A percentile compares a stretch with the other conserved stretches of the same genome.
phyloP scores from a whole-genome alignment of 257 asterid species.

The Ophiorrhiza pumila region DNA sequence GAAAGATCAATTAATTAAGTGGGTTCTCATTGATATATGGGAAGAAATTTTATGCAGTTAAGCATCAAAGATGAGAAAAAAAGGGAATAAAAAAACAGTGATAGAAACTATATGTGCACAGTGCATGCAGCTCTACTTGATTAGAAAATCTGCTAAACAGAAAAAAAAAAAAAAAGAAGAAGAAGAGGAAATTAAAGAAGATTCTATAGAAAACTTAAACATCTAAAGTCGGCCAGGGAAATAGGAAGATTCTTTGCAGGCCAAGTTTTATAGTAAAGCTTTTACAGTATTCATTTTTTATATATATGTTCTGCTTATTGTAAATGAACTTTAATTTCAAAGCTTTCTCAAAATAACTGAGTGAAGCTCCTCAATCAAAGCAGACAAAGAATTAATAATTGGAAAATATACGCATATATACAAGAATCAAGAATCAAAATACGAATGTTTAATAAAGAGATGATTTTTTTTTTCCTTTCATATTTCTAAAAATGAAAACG shows the following conservation, averaged over 20 bases:
- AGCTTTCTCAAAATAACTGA: neutral
- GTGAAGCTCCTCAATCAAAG: neutral
- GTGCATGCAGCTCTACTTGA: neutral
- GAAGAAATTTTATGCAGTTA: no score
- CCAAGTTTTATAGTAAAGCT: neutral
- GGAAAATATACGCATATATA: neutral
- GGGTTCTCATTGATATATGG: no score
- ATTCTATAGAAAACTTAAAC: neutral
- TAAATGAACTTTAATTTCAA: no score
- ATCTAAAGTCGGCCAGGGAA: neutral
- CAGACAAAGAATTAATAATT: no score
- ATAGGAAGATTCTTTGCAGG: constrained; percentile 3
- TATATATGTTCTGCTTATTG: neutral
- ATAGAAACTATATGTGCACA: neutral
- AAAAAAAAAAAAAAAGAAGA: neutral
- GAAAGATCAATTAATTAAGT: no score
- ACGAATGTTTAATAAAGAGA: no score
- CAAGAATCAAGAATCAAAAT: no score
- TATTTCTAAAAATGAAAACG: neutral
- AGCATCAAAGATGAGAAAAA: no score
- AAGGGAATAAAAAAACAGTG: neutral
- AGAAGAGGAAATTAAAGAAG: neutral
- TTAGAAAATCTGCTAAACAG: no score
- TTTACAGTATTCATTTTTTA: neutral
- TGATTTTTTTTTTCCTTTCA: neutral